phyloP scores from a whole-genome alignment of 257 asterid genomes.

The Solanum commersonii region DNA sequence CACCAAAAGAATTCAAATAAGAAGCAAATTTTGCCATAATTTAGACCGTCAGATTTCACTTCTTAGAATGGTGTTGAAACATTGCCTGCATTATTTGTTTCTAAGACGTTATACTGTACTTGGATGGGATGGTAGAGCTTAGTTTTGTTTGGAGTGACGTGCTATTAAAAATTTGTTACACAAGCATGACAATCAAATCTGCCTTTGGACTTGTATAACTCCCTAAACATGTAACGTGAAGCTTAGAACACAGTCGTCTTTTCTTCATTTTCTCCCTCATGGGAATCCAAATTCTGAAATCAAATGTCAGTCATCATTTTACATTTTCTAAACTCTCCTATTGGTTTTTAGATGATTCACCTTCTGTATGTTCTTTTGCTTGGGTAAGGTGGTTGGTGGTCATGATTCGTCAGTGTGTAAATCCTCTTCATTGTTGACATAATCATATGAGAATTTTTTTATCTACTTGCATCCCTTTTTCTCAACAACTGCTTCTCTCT shows the following conservation, averaged over 20 bases:
- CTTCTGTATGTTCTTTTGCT: background rate
- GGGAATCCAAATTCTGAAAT: background rate
- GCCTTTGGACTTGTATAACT: background rate
- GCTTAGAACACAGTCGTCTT: background rate
- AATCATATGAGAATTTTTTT: background rate
- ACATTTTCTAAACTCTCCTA: background rate
- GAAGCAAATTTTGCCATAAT: background rate
- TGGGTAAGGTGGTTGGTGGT: background rate
- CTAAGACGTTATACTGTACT: background rate
- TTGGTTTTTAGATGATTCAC: constrained; percentile 5
- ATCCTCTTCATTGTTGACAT: background rate
- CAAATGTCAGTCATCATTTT: background rate
- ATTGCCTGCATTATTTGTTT: background rate
- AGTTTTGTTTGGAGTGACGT: background rate
- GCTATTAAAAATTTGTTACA: background rate
- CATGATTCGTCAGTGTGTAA: background rate
- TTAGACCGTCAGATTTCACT: background rate
- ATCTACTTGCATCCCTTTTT: background rate
- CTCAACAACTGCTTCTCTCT: background rate
- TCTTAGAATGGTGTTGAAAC: background rate
- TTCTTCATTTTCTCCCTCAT: background rate
- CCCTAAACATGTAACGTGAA: background rate
- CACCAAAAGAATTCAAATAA: background rate
- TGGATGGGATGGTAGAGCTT: background rate
- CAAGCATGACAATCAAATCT: background rate